A percentile compares a stretch with the other conserved stretches of the same genome.
phyloP scores from a whole-genome alignment of 78 protist species.

The Ministeria vibrans region DNA sequence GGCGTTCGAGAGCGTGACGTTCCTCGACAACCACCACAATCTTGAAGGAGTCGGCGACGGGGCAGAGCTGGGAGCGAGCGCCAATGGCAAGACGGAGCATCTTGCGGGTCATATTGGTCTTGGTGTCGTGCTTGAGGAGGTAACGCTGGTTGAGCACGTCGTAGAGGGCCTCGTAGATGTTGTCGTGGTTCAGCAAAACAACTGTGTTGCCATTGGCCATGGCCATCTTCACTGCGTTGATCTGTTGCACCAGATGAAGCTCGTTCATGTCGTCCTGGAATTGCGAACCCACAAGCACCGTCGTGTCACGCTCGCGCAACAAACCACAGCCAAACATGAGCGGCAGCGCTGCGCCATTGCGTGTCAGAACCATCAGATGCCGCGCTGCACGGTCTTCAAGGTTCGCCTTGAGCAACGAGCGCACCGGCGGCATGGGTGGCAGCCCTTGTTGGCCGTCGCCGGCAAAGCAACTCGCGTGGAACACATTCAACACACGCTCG shows the following conservation, averaged over 20 bases:
- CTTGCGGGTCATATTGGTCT: background rate
- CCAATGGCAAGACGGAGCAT: constrained; percentile 40
- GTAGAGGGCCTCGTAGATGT: constrained; percentile 51
- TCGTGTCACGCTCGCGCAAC: background rate
- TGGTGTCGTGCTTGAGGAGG: too few species aligned
- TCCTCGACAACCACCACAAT: constrained; percentile 32
- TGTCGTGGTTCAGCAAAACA: constrained; percentile 38
- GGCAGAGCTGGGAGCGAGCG: constrained; percentile 32
- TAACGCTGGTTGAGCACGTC: constrained; percentile 57
- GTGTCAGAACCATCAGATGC: constrained; percentile 27
- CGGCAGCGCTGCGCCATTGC: background rate
- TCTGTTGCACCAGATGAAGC: constrained; percentile 16
- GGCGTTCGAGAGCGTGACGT: background rate
- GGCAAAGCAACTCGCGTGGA: background rate
- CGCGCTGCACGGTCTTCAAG: constrained; percentile 6
- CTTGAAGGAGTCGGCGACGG: constrained; percentile 7
- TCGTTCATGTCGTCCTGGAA: constrained; percentile 33
- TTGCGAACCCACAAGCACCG: constrained; percentile 23
- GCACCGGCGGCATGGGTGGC: background rate
- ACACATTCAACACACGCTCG: background rate
- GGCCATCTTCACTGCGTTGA: constrained; percentile 18
- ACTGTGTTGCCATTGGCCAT: constrained; percentile 39
- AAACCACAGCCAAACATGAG: background rate
- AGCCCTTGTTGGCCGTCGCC: background rate
- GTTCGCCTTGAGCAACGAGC: background rate